phyloP scores from a whole-genome alignment of 768 basidiomycete genomes.

The Macrocybe gigantea region DNA sequence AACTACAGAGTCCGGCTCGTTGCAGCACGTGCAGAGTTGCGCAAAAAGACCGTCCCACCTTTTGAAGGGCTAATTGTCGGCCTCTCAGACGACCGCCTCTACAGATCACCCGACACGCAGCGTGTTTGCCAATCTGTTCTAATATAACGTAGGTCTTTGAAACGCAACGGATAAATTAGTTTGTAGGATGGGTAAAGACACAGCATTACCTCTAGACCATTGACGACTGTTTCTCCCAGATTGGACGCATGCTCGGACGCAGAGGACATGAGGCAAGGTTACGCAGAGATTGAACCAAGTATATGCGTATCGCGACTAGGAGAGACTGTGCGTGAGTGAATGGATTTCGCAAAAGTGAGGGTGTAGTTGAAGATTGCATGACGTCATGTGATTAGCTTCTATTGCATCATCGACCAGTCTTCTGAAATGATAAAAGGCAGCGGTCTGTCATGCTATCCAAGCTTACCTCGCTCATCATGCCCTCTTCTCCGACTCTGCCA shows the following conservation, averaged over 20 bases:
- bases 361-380: too few species aligned
- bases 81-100: conserved; percentile 37
- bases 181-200: not conserved
- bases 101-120: conserved; percentile 35
- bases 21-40: not conserved
- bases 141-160: conserved; percentile 34
- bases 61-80: conserved; percentile 37
- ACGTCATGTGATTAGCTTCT: too few species aligned
- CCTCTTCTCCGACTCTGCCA: conserved; percentile 21
- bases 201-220: conserved; percentile 13
- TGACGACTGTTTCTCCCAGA: conserved; percentile 6
- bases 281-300: too few species aligned
- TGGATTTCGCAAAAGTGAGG: too few species aligned
- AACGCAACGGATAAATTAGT: not conserved
- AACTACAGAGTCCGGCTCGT: not conserved
- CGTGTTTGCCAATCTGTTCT: conserved; percentile 22
- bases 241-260: too few species aligned
- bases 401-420: too few species aligned
- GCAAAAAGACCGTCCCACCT: conserved; percentile 19
- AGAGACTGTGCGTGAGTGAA: too few species aligned
- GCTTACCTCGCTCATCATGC: not conserved
- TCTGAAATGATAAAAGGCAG: too few species aligned
- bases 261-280: too few species aligned
- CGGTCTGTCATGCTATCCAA: too few species aligned
- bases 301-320: too few species aligned